A percentile compares a stretch with the other conserved stretches of the same genome.
Conservation (phyloP, 2,329 filamentous ascomycete genomes). For the Calonectria fujianensis region DNA sequence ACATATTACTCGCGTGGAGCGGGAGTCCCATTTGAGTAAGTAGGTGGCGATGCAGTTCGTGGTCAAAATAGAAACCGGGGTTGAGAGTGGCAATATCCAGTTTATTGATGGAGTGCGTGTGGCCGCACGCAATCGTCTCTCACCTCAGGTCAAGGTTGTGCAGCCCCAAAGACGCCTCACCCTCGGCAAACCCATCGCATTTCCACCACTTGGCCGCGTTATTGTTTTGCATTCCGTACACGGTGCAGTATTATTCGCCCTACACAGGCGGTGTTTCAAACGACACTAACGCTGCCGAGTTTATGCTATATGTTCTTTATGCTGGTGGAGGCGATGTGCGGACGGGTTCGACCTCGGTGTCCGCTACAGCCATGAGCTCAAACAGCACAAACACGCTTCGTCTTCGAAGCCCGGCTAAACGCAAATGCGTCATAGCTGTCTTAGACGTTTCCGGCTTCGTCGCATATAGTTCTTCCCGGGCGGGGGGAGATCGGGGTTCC, state of each 20-base stretch:
- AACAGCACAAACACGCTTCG: too few relatives aligned
- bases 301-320: conserved; percentile 7
- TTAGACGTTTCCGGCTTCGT: not conserved
- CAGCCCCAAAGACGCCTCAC: not conserved
- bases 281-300: not conserved
- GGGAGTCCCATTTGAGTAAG: conserved; percentile 18
- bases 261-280: not conserved
- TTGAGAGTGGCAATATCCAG: not conserved
- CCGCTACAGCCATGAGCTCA: not conserved
- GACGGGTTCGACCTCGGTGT: conserved; percentile 7
- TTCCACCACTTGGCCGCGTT: not conserved
- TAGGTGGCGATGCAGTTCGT: conserved; percentile 14
- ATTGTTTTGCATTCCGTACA: not conserved
- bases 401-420: too few relatives aligned
- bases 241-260: not conserved
- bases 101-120: not conserved
- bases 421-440: not conserved
- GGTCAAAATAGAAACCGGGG: conserved; percentile 24
- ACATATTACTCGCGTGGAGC: conserved; percentile 21
- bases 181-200: not conserved
- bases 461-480: not conserved
- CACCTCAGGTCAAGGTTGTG: conserved; percentile 5
- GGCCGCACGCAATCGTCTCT: not conserved
- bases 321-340: not conserved
- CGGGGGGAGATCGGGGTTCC: not conserved